Evolutionary conservation across 1,284 basidiomycete genomes (phyloP).

Genomic region (Apiotrichum laibachii): DNA sequence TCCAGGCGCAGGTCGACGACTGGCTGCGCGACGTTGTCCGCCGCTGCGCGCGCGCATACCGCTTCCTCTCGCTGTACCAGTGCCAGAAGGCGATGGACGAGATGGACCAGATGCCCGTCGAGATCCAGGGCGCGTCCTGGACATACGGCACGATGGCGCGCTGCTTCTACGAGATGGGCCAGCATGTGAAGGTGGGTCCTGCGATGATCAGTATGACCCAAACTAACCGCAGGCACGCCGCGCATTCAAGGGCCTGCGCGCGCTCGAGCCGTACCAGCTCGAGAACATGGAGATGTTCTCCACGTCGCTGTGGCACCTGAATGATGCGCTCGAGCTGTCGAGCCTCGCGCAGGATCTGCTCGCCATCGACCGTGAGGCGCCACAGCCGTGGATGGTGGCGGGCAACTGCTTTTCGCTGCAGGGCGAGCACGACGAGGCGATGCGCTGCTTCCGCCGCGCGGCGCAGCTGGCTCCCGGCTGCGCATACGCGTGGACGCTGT

Average conservation of each 20-base stretch:
- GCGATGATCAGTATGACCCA: no score
- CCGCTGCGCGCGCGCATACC: slow-evolving; percentile 71
- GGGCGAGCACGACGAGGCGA: slow-evolving; percentile 82
- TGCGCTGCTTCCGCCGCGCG: slow-evolving; percentile 87
- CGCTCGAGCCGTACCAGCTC: slow-evolving; percentile 77
- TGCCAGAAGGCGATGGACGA: slow-evolving; percentile 69
- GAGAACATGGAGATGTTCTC: slow-evolving; percentile 92
- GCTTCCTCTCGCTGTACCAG: slow-evolving; percentile 70
- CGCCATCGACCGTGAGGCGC: slow-evolving; percentile 69
- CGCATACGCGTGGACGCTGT: slow-evolving; percentile 88
- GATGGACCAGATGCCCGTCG: slow-evolving; percentile 70
- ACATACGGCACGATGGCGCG: slow-evolving; percentile 76
- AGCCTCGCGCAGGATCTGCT: slow-evolving; percentile 86
- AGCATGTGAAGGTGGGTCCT: slow-evolving; percentile 72
- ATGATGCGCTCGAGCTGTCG: slow-evolving; percentile 73
- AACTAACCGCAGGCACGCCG: slow-evolving; percentile 63
- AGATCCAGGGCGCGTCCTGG: slow-evolving; percentile 70
- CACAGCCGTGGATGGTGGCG: slow-evolving; percentile 91
- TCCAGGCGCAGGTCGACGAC: slow-evolving; percentile 72
- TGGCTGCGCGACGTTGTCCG: slow-evolving; percentile 78
- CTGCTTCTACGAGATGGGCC: slow-evolving; percentile 80
- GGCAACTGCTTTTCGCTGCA: slow-evolving; percentile 90
- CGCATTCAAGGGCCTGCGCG: slow-evolving; percentile 74
- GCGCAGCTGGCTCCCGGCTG: slow-evolving; percentile 75
- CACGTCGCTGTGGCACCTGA: slow-evolving; percentile 88